Conservation (phyloP, 495 filamentous ascomycete genomes). For the Penicillium roqueforti region DNA sequence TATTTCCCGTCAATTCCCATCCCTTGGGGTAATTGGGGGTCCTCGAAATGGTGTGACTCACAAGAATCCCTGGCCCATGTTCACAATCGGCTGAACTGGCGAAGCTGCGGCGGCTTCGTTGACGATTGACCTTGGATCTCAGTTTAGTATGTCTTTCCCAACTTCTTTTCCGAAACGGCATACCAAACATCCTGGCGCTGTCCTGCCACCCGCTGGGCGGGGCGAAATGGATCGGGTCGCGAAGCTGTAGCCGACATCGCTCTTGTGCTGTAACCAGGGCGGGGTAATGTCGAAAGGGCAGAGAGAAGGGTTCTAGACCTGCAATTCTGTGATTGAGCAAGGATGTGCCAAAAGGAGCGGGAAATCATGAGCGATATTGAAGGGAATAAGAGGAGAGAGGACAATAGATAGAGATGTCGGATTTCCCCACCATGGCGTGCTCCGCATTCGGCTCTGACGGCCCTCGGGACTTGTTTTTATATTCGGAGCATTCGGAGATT, state of each 20-base stretch:
- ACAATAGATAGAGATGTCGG: neutral
- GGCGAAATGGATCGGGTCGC: constrained; percentile 53
- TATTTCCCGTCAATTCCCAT: neutral
- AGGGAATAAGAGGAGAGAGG: neutral
- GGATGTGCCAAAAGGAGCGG: neutral
- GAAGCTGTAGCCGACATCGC: constrained; percentile 43
- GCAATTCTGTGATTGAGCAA: neutral
- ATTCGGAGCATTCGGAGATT: neutral
- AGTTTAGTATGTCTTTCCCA: constrained; percentile 1
- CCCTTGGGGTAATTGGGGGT: neutral
- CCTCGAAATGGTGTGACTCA: constrained; percentile 26
- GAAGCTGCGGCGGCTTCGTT: constrained; percentile 87
- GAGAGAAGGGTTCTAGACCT: constrained; percentile 7
- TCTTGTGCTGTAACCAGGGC: constrained; percentile 25
- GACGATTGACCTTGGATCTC: constrained; percentile 73
- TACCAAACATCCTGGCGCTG: constrained; percentile 94
- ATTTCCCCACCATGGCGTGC: constrained; percentile 20
- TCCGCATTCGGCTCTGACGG: constrained; percentile 6
- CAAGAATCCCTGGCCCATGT: constrained; percentile 97
- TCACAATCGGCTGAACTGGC: constrained; percentile 85
- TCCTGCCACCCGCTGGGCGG: constrained; percentile 73
- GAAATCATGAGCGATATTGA: constrained; percentile 3
- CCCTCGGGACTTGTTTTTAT: neutral
- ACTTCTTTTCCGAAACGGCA: constrained; percentile 3
- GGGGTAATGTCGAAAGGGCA: constrained; percentile 18